Conservation (phyloP, 495 filamentous ascomycete species). For the Beverwykella pulmonaria region DNA sequence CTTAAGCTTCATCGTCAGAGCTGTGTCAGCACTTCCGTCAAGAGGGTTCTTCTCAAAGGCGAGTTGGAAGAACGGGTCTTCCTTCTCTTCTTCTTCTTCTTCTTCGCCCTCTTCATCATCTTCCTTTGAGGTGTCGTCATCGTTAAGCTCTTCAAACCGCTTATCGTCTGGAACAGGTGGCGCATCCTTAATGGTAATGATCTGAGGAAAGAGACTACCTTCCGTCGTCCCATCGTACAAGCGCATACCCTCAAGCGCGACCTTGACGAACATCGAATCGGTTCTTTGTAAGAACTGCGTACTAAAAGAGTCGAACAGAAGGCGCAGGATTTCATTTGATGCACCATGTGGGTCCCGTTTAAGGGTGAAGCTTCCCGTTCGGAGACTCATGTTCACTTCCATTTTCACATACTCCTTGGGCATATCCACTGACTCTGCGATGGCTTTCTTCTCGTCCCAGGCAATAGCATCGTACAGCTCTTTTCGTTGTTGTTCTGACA, state of each 20-base stretch:
- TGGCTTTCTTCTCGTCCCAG: constrained; percentile 93
- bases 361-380: constrained; percentile 91
- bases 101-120: constrained; percentile 45
- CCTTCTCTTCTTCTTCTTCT: constrained; percentile 52
- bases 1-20: constrained; percentile 86
- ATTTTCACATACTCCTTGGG: constrained; percentile 90
- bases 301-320: constrained; percentile 92
- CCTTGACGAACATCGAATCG: constrained; percentile 82
- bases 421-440: constrained; percentile 83
- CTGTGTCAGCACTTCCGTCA: constrained; percentile 86
- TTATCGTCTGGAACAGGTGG: constrained; percentile 54
- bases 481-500: constrained; percentile 93
- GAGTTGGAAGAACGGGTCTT: constrained; percentile 85
- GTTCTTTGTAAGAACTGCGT: constrained; percentile 84
- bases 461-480: constrained; percentile 97
- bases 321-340: constrained; percentile 75
- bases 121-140: constrained; percentile 42
- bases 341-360: constrained; percentile 82
- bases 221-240: constrained; percentile 95
- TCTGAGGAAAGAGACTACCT: constrained; percentile 86
- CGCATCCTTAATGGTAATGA: constrained; percentile 90
- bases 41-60: constrained; percentile 93
- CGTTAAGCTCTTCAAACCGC: constrained; percentile 65
- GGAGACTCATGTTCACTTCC: constrained; percentile 84
- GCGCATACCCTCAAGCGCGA: constrained; percentile 88